Conservation (phyloP, 805 yeast genomes). For the Kodamaea laetipori region DNA sequence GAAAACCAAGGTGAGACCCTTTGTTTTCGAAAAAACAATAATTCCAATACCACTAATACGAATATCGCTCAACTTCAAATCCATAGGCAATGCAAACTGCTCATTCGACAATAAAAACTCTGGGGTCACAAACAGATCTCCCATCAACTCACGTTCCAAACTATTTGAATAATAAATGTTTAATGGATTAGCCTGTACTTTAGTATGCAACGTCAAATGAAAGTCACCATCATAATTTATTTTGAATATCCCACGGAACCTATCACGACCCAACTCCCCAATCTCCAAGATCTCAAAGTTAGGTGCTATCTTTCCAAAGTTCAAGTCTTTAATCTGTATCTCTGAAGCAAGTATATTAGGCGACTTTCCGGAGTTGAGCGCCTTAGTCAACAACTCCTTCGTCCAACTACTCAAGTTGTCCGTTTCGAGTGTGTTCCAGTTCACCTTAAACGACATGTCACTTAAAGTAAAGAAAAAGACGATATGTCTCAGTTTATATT, state of each 20-base stretch:
- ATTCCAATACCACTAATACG: slow-evolving; percentile 79
- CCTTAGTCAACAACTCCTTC: slow-evolving; percentile 64
- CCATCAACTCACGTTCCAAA: slow-evolving; percentile 37
- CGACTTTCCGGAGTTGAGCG: slow-evolving; percentile 70
- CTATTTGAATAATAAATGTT: slow-evolving; percentile 59
- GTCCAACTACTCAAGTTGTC: slow-evolving; percentile 65
- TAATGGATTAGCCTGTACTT: slow-evolving; percentile 82
- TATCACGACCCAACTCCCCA: slow-evolving; percentile 75
- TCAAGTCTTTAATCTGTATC: slow-evolving; percentile 65
- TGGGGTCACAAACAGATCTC: slow-evolving; percentile 58
- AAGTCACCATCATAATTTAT: slow-evolving; percentile 77
- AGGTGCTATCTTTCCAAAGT: slow-evolving; percentile 76
- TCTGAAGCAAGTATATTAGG: slow-evolving; percentile 72
- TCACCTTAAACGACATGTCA: slow-evolving; percentile 72
- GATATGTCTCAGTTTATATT: background rate
- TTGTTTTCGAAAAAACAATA: slow-evolving; percentile 76
- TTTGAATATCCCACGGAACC: slow-evolving; percentile 81
- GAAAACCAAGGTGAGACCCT: slow-evolving; percentile 84
- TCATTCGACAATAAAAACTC: slow-evolving; percentile 64
- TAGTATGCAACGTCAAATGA: slow-evolving; percentile 69
- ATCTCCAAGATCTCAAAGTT: slow-evolving; percentile 76
- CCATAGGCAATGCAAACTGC: slow-evolving; percentile 76
- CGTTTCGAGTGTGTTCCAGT: slow-evolving; percentile 74
- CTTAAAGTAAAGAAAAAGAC: background rate
- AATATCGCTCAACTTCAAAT: slow-evolving; percentile 71